These are phyloP conservation scores for Beverwykella pulmonaria DNA, from an alignment of 495 filamentous ascomycete genomes.

Conservation along the genomic window DNA sequence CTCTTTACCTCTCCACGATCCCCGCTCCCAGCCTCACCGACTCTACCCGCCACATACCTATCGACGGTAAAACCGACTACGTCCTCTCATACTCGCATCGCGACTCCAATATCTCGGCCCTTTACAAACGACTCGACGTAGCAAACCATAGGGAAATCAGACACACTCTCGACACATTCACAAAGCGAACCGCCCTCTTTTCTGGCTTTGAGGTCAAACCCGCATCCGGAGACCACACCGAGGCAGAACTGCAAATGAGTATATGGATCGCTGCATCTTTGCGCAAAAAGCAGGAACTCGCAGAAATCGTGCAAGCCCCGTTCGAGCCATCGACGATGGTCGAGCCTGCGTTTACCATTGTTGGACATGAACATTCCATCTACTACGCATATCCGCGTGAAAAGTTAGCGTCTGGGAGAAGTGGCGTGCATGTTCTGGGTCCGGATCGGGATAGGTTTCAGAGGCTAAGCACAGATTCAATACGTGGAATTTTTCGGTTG, in stretches of 20 bases:
- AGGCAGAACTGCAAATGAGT: conserved; percentile 27
- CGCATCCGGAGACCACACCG: conserved; percentile 7
- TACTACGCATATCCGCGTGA: conserved; percentile 26
- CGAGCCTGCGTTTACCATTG: conserved; percentile 28
- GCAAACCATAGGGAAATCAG: conserved; percentile 19
- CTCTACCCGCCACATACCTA: no score
- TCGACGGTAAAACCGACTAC: conserved; percentile 26
- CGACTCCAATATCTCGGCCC: conserved; percentile 17
- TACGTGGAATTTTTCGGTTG: conserved; percentile 33
- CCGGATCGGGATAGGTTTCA: conserved; percentile 20
- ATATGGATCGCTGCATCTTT: conserved; percentile 27
- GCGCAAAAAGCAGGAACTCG: conserved; percentile 24
- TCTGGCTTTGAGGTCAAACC: conserved; percentile 30
- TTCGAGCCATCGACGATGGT: conserved; percentile 19
- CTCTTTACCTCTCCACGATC: conserved; percentile 24
- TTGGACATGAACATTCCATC: conserved; percentile 23
- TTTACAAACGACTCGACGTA: conserved; percentile 19
- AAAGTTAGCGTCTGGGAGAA: conserved; percentile 18
- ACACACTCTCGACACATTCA: conserved; percentile 19
- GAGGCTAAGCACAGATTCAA: conserved; percentile 29
- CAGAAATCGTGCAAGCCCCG: conserved; percentile 5
- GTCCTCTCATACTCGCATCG: conserved; percentile 26
- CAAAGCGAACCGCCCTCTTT: conserved; percentile 23
- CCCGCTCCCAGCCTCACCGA: conserved; percentile 6
- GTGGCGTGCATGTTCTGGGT: conserved; percentile 29